Conservation (phyloP, 192 early-diverging fungal genomes). For the Entomortierella chlamydospora region DNA sequence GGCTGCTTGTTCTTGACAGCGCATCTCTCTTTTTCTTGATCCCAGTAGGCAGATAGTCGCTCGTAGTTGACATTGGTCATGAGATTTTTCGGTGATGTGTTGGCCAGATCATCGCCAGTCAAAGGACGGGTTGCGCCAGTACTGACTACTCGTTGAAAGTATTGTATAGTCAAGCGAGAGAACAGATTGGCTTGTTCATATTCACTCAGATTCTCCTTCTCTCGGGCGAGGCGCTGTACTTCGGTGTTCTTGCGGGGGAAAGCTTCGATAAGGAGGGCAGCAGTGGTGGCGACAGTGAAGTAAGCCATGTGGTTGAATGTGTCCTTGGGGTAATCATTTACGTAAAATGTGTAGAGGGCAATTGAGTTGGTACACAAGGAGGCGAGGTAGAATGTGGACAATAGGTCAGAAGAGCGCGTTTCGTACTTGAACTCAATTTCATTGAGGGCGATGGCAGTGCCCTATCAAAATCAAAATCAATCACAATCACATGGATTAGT, state of each 20-base stretch:
- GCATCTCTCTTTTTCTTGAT: not conserved
- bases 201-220: slow-evolving; percentile 31
- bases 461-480: too few species aligned
- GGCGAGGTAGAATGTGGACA: slow-evolving; percentile 11
- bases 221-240: slow-evolving; percentile 31
- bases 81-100: slow-evolving; percentile 9
- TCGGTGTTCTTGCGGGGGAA: slow-evolving; percentile 20
- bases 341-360: slow-evolving; percentile 27
- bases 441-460: slow-evolving; percentile 23
- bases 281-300: slow-evolving; percentile 3
- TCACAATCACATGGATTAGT: too few species aligned
- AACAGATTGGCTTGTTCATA: slow-evolving; percentile 27
- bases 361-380: not conserved
- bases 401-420: slow-evolving; percentile 28
- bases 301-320: not conserved
- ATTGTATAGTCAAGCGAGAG: slow-evolving; percentile 20
- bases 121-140: slow-evolving; percentile 33
- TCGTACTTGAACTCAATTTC: slow-evolving; percentile 21
- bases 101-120: slow-evolving; percentile 18
- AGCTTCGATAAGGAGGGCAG: slow-evolving; percentile 30
- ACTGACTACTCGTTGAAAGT: slow-evolving; percentile 19
- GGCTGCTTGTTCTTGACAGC: not conserved
- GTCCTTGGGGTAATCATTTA: not conserved
- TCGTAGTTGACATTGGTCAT: slow-evolving; percentile 17
- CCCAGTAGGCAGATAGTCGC: slow-evolving; percentile 6